Evolutionary conservation across 352 stramenopile genomes (phyloP), one percentile per base, ranked within the genome.

Genomic region (Phytopythium mirpurense): DNA sequence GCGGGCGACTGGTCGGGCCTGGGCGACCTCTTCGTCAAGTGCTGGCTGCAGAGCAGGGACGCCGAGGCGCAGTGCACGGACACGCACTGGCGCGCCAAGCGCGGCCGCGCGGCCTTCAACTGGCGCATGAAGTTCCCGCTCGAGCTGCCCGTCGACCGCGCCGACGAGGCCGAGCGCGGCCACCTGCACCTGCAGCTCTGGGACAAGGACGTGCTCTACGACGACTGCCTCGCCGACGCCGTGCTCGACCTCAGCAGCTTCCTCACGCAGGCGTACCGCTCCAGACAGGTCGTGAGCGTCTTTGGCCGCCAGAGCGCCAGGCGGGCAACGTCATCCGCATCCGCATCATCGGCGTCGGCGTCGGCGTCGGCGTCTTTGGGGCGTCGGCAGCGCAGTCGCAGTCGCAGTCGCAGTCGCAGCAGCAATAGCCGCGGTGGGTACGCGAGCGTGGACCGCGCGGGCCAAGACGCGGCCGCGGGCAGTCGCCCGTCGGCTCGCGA

Each of bases 61-160:
- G 68, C 88, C 37, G 73, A 81, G 40, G 73, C 74, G 5, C 79
- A 91, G 57, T 74, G 68, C 9, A 97, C 90, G 2, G 90, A 98
- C 61, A 96, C 79, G 16, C 90, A 98, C 60, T 98, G 89, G 89
- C 80, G 90, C 35, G 82, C 74, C 34, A 94, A 90, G 51, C 70
- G 85, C 43, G 89, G 90, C 26, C 88, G 92, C 50, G 87, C 72
- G 4, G 92, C 74, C 6, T 97, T 92, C 59, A 97, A 97, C 63
- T 97, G 88, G 84, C 83, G 90, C 27, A 85, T 97, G 68, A 96
- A 97, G 60, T 96, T 96, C 62, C 69, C 90, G 44, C 66, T 97
- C 7, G 70, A 90, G 29, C 63, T 97, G 11, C 88, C 87, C 6
- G 56, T 87, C 15, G 75, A 93, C 31, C 65, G 68, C 11, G 74